Base-by-base conservation (phyloP, 768 basidiomycete genomes). In the Termitomyces sp. region DNA sequence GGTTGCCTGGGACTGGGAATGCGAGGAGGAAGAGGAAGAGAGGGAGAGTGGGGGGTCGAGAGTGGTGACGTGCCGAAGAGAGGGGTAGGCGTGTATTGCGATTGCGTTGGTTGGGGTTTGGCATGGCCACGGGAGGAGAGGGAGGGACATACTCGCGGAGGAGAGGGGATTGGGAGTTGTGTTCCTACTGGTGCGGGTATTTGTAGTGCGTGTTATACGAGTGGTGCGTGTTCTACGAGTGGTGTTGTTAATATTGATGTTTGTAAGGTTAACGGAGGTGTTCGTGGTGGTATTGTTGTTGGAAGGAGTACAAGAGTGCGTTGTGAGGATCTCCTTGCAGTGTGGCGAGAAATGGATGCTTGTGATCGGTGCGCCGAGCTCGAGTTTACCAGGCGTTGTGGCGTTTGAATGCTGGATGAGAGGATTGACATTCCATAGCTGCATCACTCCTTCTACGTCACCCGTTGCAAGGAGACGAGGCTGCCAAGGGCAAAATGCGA, bases 401-500 rank as follows among this genome's bases (percentile, higher is more conserved):
- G 76, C 64, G 74, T 88, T 73, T 64, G 74, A 61, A 46, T 79
- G 74, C 31, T 76, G 22, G 69, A 76, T 53, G 65, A 78, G 57
- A 64, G 79, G 49, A 62, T 77, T 68, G 65, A 82, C 63, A 61
- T 79, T 80, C 84, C 83, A 86, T 50, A 86, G 68, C 20, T 79
- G 79, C 56, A 84, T 71, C 1, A 76, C 75, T 26, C 82, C 81
- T 13, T 78, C 76, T 2, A 78, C 74, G 42, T 87, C 92, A 0
- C 92, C 94, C 0, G 88, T 83, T 0, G 91, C 90, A 44, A 95
- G 81, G 3, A 92, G 74, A 18, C 85, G 85, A 0, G 85, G 79
- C 65, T 91, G 85, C 94, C 94, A 95, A 0, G 94, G 90, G 60
- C 88, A 92, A 86, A 94, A 96, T 1, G 91, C 87, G 53, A 95